A percentile compares a stretch with the other conserved stretches of the same genome.
Conservation (phyloP, 805 yeast species). For the Wickerhamomyces pijperi region DNA sequence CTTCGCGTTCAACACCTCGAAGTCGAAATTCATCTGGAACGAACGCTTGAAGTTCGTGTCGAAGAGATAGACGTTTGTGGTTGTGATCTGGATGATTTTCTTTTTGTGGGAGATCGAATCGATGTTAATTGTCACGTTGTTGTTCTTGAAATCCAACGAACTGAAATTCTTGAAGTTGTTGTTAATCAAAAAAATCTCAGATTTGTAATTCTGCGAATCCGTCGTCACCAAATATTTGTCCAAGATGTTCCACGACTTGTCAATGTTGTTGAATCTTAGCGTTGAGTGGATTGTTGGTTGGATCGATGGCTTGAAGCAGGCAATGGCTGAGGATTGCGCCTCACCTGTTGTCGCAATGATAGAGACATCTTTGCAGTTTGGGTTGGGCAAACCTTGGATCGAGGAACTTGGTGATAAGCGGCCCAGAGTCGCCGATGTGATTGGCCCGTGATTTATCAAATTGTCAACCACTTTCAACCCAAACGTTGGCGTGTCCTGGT, state of each 20-base stretch:
- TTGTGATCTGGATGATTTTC: conserved; percentile 65
- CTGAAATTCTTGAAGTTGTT: conserved; percentile 51
- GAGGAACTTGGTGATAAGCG: conserved; percentile 40
- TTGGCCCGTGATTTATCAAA: conserved; percentile 61
- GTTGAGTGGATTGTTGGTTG: conserved; percentile 61
- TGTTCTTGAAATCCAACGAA: conserved; percentile 50
- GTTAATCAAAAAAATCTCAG: conserved; percentile 57
- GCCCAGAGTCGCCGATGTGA: conserved; percentile 58
- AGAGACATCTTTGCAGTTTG: conserved; percentile 54
- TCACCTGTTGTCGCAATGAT: conserved; percentile 65
- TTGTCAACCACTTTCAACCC: conserved; percentile 39
- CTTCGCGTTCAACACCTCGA: conserved; percentile 53
- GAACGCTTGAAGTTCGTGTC: conserved; percentile 47
- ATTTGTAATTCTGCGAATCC: conserved; percentile 48
- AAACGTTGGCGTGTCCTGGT: conserved; percentile 15
- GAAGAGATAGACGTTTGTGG: conserved; percentile 50
- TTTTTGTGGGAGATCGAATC: conserved; percentile 45
- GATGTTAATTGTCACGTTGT: conserved; percentile 54
- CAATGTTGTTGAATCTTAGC: conserved; percentile 59
- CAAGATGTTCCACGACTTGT: conserved; percentile 64
- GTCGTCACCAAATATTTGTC: conserved; percentile 62
- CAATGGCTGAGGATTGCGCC: conserved; percentile 40
- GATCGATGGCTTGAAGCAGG: conserved; percentile 55
- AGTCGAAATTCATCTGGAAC: conserved; percentile 40
- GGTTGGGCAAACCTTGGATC: conserved; percentile 55